phyloP scores from a whole-genome alignment of 345 rosid species.

The Populus simonii region DNA sequence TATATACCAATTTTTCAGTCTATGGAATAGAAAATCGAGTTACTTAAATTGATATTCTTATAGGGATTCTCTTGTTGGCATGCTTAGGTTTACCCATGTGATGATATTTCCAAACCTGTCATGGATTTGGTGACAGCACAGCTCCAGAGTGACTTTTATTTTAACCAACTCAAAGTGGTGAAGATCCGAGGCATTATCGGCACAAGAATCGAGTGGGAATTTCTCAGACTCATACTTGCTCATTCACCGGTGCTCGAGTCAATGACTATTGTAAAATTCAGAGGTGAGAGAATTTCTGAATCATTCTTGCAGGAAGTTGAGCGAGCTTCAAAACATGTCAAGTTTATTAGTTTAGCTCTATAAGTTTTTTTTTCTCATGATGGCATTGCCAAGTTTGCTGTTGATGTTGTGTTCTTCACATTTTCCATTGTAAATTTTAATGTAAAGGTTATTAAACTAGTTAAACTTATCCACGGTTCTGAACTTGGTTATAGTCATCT shows the following conservation, averaged over 20 bases:
- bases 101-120: constrained; percentile 2
- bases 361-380: neutral
- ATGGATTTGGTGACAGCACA: constrained; percentile 15
- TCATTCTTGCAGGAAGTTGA: constrained; percentile 11
- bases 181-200: constrained; percentile 25
- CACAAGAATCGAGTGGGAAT: constrained; percentile 23
- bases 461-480: too few relatives aligned
- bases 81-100: constrained; percentile 8
- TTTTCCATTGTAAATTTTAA: too few relatives aligned
- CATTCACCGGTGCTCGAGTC: constrained; percentile 28
- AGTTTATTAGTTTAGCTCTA: constrained; percentile 16
- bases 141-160: constrained; percentile 4
- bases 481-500: too few relatives aligned
- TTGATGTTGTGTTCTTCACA: too few relatives aligned
- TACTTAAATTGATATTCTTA: neutral
- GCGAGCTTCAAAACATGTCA: constrained; percentile 23
- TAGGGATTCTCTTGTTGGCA: neutral
- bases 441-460: too few relatives aligned
- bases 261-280: constrained; percentile 18
- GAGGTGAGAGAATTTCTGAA: constrained; percentile 18
- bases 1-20: neutral
- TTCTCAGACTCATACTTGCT: constrained; percentile 25
- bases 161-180: constrained; percentile 21
- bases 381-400: too few relatives aligned
- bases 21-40: neutral